A percentile compares a stretch with the other conserved stretches of the same genome.
phyloP scores from a whole-genome alignment of 805 yeast genomes.

The Yarrowia sp. region DNA sequence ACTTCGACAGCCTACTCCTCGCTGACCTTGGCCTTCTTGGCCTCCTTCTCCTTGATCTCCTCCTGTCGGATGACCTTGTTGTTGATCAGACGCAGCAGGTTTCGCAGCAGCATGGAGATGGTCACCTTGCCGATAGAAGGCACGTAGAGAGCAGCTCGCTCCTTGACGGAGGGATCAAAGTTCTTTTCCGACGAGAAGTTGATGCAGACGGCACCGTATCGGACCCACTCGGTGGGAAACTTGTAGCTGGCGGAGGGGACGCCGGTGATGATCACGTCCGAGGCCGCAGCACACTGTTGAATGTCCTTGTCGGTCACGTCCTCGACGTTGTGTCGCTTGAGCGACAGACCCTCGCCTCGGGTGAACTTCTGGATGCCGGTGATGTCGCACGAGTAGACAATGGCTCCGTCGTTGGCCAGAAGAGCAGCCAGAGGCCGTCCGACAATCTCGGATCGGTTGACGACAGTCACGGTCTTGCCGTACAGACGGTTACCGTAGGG shows the following conservation, averaged over 20 bases:
- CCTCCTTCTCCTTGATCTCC: conserved; percentile 19
- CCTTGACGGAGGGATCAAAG: conserved; percentile 74
- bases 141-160: conserved; percentile 84
- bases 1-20: background rate
- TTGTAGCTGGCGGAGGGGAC: conserved; percentile 84
- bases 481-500: conserved; percentile 89
- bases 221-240: conserved; percentile 76
- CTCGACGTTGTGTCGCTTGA: conserved; percentile 77
- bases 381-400: conserved; percentile 87
- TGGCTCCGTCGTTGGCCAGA: conserved; percentile 96
- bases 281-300: conserved; percentile 45
- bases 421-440: conserved; percentile 96
- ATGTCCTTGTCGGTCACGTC: conserved; percentile 42
- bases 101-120: conserved; percentile 88
- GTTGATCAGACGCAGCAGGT: conserved; percentile 74
- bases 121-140: conserved; percentile 97
- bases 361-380: conserved; percentile 87
- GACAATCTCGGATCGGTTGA: conserved; percentile 93
- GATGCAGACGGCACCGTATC: conserved; percentile 85
- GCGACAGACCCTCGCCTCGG: conserved; percentile 84
- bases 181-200: conserved; percentile 89
- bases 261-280: conserved; percentile 95
- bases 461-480: conserved; percentile 87
- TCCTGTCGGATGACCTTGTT: conserved; percentile 46
- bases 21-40: conserved; percentile 14